Evolutionary conservation across 1,284 basidiomycete species (phyloP).

Genomic region (Salmacisia buchloeana): DNA sequence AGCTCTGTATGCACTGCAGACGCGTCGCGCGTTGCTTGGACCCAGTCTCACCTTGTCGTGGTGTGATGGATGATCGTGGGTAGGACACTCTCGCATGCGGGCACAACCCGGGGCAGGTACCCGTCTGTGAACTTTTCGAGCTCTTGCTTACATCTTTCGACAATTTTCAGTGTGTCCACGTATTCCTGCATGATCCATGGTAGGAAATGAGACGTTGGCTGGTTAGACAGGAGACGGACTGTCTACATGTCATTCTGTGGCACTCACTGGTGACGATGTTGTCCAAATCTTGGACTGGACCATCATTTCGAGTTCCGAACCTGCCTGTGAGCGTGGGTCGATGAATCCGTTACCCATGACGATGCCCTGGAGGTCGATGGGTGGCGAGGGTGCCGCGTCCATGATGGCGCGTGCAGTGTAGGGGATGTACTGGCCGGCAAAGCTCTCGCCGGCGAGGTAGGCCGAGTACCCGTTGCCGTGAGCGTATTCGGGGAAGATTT

Average conservation of each 20-base stretch:
- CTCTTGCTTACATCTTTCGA: conserved; percentile 62
- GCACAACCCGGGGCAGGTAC: conserved; percentile 56
- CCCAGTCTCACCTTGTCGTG: conserved; percentile 62
- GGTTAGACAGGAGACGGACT: not conserved
- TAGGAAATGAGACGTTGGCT: conserved; percentile 5
- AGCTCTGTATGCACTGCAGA: no score
- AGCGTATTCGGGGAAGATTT: conserved; percentile 80
- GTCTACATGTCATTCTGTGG: conserved; percentile 14
- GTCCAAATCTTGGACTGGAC: conserved; percentile 73
- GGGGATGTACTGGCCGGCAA: conserved; percentile 27
- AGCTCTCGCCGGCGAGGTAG: conserved; percentile 17
- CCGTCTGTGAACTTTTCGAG: conserved; percentile 50
- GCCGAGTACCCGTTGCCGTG: conserved; percentile 67
- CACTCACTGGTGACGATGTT: conserved; percentile 61
- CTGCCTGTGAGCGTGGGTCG: conserved; percentile 80
- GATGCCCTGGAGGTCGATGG: conserved; percentile 63
- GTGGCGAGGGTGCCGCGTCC: conserved; percentile 60
- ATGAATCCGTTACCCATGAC: conserved; percentile 99
- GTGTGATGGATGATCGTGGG: conserved; percentile 61
- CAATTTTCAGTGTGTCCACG: conserved; percentile 61
- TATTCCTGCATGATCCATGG: conserved; percentile 54
- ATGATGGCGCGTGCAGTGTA: conserved; percentile 70
- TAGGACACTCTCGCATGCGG: conserved; percentile 66
- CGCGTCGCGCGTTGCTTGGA: conserved; percentile 8
- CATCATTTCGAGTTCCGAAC: conserved; percentile 81